Conservation (phyloP, 139 green algal genomes). For the Trebouxia sp. region DNA sequence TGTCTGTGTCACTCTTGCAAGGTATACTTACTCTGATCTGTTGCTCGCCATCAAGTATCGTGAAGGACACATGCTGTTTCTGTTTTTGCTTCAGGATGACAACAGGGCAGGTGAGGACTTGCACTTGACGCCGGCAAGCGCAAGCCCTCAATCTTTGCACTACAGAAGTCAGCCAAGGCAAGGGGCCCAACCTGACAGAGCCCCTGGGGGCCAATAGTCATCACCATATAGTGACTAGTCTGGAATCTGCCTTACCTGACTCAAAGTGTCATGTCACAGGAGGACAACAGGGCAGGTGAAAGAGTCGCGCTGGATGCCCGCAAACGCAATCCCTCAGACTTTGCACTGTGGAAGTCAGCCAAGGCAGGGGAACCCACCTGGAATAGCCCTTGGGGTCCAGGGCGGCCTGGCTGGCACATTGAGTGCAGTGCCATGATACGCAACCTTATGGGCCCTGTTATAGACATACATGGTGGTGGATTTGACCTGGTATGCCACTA, state of each 20-base stretch:
- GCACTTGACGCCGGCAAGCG: conserved; percentile 8
- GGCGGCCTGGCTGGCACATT: conserved; percentile 67
- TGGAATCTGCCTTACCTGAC: too few species aligned
- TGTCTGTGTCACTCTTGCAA: too few species aligned
- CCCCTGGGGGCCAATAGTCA: too few species aligned
- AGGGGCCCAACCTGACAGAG: too few species aligned
- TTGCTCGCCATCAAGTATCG: too few species aligned
- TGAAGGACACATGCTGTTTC: too few species aligned
- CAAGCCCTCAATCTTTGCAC: too few species aligned
- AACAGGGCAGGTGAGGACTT: neutral
- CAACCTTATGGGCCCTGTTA: conserved; percentile 69
- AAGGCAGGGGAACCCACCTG: conserved; percentile 92
- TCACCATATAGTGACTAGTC: too few species aligned
- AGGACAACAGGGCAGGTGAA: conserved; percentile 87
- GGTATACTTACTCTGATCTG: too few species aligned
- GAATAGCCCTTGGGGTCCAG: conserved; percentile 90
- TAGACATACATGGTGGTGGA: conserved; percentile 92
- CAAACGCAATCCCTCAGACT: conserved; percentile 91
- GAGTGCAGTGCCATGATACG: conserved; percentile 83
- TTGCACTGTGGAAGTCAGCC: conserved; percentile 96
- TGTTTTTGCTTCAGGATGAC: neutral
- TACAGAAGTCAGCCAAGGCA: too few species aligned
- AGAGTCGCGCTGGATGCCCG: conserved; percentile 84
- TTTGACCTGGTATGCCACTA: conserved; percentile 12
- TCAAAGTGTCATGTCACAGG: conserved; percentile 35